A percentile compares a stretch with the other conserved stretches of the same genome.
These are phyloP conservation scores for Pythium plurisporium DNA, from an alignment of 352 stramenopile genomes.

Conservation along the genomic window DNA sequence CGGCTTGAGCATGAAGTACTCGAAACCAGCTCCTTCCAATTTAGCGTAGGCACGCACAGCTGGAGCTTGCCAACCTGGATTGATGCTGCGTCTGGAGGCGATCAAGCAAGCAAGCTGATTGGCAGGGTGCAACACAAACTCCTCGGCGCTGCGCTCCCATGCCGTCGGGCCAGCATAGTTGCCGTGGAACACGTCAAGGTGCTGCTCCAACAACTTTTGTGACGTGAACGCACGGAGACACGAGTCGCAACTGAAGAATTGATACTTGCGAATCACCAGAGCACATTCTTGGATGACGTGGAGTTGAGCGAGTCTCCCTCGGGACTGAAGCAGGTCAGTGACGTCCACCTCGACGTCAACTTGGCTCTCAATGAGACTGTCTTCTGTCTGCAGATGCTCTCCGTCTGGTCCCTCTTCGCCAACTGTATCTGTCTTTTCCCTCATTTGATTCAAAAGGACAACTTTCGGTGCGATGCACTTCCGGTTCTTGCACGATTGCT, in stretches of 20 bases:
- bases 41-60: conserved; percentile 67
- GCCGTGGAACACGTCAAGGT: conserved; percentile 19
- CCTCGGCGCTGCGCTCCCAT: conserved; percentile 7
- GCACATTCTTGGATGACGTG: conserved; percentile 55
- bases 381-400: background rate
- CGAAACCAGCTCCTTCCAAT: conserved; percentile 52
- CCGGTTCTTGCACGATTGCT: conserved; percentile 78
- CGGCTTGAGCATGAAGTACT: conserved; percentile 69
- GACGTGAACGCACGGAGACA: conserved; percentile 50
- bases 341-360: conserved; percentile 8
- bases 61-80: conserved; percentile 11
- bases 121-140: conserved; percentile 29
- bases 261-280: conserved; percentile 43
- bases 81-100: conserved; percentile 15
- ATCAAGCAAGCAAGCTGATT: conserved; percentile 35
- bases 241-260: conserved; percentile 44
- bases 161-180: background rate
- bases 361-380: background rate
- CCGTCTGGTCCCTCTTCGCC: conserved; percentile 23
- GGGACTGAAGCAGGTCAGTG: conserved; percentile 6
- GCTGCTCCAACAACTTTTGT: conserved; percentile 46
- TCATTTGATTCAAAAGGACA: conserved; percentile 57
- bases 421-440: conserved; percentile 37
- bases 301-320: conserved; percentile 20
- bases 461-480: conserved; percentile 72